phyloP scores from a whole-genome alignment of 257 asterid species.

The Solanum ossicruentum region DNA sequence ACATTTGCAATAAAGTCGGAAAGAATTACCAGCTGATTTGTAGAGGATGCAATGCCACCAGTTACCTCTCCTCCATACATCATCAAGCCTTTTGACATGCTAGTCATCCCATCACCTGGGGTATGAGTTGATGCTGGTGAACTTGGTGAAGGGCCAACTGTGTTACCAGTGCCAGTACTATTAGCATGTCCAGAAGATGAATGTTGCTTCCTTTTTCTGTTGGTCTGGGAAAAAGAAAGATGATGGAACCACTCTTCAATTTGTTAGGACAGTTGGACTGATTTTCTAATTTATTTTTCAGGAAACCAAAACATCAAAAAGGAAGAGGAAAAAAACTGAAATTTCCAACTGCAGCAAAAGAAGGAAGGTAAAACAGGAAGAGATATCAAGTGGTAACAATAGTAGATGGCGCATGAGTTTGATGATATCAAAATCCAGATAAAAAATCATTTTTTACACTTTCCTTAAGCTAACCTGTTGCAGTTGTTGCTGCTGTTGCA shows the following conservation, averaged over 20 bases:
- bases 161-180: constrained; percentile 38
- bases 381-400: neutral
- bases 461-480: constrained; percentile 24
- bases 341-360: neutral
- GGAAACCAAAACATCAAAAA: neutral
- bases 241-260: neutral
- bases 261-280: neutral
- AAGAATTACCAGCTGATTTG: constrained; percentile 71
- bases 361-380: neutral
- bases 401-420: neutral
- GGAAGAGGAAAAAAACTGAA: neutral
- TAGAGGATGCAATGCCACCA: constrained; percentile 75
- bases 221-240: constrained; percentile 41
- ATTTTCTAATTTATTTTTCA: neutral
- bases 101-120: constrained; percentile 84
- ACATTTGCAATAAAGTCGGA: neutral
- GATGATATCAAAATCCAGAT: neutral
- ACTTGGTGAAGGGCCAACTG: constrained; percentile 31
- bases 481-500: constrained; percentile 36
- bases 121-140: constrained; percentile 98
- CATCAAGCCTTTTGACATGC: constrained; percentile 75
- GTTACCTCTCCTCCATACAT: constrained; percentile 77
- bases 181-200: constrained; percentile 70
- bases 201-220: constrained; percentile 86
- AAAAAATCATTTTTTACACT: neutral